A percentile compares a stretch with the other conserved stretches of the same genome.
Conservation (phyloP, 805 yeast species). For the Kluyveromyces starmeri region DNA sequence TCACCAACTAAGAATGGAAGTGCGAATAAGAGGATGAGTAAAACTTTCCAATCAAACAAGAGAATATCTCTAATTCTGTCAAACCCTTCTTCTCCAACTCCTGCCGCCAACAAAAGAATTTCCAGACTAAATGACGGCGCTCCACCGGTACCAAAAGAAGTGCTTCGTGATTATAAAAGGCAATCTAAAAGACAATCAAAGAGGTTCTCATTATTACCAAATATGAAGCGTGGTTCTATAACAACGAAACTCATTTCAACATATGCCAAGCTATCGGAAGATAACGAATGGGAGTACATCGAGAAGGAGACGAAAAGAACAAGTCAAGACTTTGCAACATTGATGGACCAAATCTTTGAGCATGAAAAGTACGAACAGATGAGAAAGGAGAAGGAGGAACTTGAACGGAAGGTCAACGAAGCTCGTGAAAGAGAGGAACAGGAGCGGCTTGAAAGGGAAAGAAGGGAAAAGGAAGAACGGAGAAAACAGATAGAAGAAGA, state of each 20-base stretch:
- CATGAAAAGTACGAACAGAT: slow-evolving; percentile 57
- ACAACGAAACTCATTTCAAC: slow-evolving; percentile 64
- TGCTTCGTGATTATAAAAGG: slow-evolving; percentile 18
- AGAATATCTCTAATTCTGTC: slow-evolving; percentile 16
- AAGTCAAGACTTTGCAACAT: slow-evolving; percentile 66
- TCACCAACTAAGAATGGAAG: slow-evolving; percentile 7
- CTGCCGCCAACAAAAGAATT: slow-evolving; percentile 21
- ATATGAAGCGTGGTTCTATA: slow-evolving; percentile 55
- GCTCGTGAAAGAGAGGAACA: slow-evolving; percentile 39
- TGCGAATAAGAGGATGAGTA: slow-evolving; percentile 19
- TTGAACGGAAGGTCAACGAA: slow-evolving; percentile 36
- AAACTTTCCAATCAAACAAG: slow-evolving; percentile 22
- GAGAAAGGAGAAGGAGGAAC: slow-evolving; percentile 40
- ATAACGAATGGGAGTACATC: slow-evolving; percentile 57
- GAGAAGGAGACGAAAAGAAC: slow-evolving; percentile 69
- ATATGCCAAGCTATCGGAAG: slow-evolving; percentile 61
- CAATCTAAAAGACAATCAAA: slow-evolving; percentile 21
- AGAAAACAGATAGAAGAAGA: slow-evolving; percentile 12
- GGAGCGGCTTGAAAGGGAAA: slow-evolving; percentile 24
- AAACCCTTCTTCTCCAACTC: slow-evolving; percentile 24
- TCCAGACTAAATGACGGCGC: slow-evolving; percentile 16
- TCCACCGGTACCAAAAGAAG: slow-evolving; percentile 21
- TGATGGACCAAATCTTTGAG: slow-evolving; percentile 69
- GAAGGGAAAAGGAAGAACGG: slow-evolving; percentile 18
- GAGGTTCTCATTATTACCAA: slow-evolving; percentile 33